Conservation (phyloP, 2,329 filamentous ascomycete genomes). For the Aspergillus oerlinghausenensis region DNA sequence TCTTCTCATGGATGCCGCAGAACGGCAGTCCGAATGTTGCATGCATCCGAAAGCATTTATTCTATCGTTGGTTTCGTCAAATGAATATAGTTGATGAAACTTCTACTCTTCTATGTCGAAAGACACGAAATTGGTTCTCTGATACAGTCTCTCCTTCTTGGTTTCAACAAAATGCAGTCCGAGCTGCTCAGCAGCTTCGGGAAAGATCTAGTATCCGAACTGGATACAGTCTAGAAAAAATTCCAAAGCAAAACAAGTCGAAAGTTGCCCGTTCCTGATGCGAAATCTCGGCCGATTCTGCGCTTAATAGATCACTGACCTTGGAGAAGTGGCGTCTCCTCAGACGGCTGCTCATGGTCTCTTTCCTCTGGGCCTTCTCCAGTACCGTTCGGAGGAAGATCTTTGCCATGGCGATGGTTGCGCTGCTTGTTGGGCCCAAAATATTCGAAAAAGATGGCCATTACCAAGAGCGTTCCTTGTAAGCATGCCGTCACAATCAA, state of each 20-base stretch:
- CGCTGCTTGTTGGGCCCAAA: slow-evolving; percentile 43
- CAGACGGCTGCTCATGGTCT: slow-evolving; percentile 21
- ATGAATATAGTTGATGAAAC: neutral
- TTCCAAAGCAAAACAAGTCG: neutral
- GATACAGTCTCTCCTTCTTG: neutral
- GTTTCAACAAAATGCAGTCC: neutral
- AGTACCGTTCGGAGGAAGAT: slow-evolving; percentile 7
- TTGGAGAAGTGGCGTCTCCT: slow-evolving; percentile 34
- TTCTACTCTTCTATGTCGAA: neutral
- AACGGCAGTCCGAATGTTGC: neutral
- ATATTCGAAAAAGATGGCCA: slow-evolving; percentile 71
- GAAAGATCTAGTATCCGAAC: too few species aligned
- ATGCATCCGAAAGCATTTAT: neutral
- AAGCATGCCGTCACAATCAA: slow-evolving; percentile 80
- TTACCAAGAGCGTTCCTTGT: slow-evolving; percentile 73
- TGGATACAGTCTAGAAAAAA: neutral
- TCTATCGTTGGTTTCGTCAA: neutral
- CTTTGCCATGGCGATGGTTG: slow-evolving; percentile 17
- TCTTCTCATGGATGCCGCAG: neutral
- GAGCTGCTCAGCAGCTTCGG: neutral
- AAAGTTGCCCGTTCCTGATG: neutral
- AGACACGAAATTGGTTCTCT: neutral
- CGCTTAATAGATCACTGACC: slow-evolving; percentile 15
- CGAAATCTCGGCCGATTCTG: neutral
- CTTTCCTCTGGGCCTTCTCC: slow-evolving; percentile 10